Evolutionary conservation across 2,329 filamentous ascomycete genomes (phyloP), one percentile per base, ranked within the genome.

Genomic region (Fusarium graminum): DNA sequence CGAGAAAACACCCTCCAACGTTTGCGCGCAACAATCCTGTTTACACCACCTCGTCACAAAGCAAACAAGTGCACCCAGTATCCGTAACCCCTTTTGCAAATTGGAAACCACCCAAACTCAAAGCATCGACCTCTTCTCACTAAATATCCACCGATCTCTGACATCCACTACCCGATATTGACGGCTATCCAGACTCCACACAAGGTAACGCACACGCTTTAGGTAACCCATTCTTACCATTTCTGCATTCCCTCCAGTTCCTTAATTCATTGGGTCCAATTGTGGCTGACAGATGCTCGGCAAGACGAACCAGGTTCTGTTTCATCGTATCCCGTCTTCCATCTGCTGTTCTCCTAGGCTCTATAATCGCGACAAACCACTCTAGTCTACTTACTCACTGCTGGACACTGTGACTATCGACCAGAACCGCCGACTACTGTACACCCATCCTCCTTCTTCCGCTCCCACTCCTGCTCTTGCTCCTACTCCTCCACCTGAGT

Each of bases 91-190:
- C 63, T 56, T 62, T 62, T 66, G 51, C 57, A 58, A 57, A 55
- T 52, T 41, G 42, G 39, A 49, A 59, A 34, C 47, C 36, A 30
- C 60, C 52, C 50, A 59, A 68, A 54, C 60, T 46, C 25, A 59
- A 46, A 51, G 34, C 54, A 57, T 56, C 46, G 30, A 54, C 59
- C 46, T 53, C 55, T 40, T 59, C 30, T 46, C 59, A 41, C 51
- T 29, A 22, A 22, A 46, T 61, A 60, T 52, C 64, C 54, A 68
- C 64, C 43, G 46, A 65, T 67, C 64, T 67, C 54, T 65, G 55
- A 67, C 64, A 51, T 52, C 46, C 64, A 65, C 64, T 67, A 61
- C 51, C 56, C 56, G 46, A 53, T 42, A 60, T 42, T 65, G 61
- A 46, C 50, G 41, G 34, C 64, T 54, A 63, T 59, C 53, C 63